These are phyloP conservation scores for Alternaria sp. DNA, from an alignment of 2,329 filamentous ascomycete species.

Conservation along the genomic window DNA sequence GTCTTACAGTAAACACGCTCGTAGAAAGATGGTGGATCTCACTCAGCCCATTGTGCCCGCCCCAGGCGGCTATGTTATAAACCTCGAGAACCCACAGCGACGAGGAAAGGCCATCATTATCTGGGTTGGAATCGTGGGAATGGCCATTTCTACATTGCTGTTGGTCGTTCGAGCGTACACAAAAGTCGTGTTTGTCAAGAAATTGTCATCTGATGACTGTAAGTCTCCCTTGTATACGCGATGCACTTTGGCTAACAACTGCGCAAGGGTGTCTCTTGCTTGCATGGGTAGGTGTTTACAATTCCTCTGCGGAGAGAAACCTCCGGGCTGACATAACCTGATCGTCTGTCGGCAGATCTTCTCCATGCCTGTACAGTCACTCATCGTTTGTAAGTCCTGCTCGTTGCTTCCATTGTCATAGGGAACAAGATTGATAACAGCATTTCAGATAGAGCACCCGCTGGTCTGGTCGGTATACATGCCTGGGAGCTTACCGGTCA, in stretches of 20 bases:
- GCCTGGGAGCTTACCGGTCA: conserved; percentile 26
- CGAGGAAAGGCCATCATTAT: conserved; percentile 23
- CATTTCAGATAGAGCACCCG: conserved; percentile 18
- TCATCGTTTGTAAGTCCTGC: conserved; percentile 1
- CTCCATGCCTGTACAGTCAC: not conserved
- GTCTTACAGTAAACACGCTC: not conserved
- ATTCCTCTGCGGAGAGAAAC: not conserved
- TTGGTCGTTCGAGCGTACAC: conserved; percentile 37
- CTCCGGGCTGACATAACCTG: not conserved
- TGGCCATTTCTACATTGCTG: conserved; percentile 28
- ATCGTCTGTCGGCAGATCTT: not conserved
- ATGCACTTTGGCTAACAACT: not conserved
- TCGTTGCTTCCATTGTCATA: not conserved
- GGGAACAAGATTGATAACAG: not conserved
- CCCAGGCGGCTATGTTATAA: conserved; percentile 35
- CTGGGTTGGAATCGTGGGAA: conserved; percentile 32
- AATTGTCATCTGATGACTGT: conserved; percentile 38
- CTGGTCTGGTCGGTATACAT: conserved; percentile 25
- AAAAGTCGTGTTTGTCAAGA: conserved; percentile 30
- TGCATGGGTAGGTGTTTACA: not conserved
- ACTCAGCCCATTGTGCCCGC: conserved; percentile 25
- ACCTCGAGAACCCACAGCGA: conserved; percentile 36
- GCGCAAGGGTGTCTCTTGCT: not conserved
- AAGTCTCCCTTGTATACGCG: conserved; percentile 2
- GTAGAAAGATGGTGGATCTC: conserved; percentile 8